Percentiles rank a stretch among this genome's conserved stretches.
These are phyloP conservation scores for Colletotrichum plurivorum DNA, from an alignment of 2,329 filamentous ascomycete species.

Conservation along the genomic window DNA sequence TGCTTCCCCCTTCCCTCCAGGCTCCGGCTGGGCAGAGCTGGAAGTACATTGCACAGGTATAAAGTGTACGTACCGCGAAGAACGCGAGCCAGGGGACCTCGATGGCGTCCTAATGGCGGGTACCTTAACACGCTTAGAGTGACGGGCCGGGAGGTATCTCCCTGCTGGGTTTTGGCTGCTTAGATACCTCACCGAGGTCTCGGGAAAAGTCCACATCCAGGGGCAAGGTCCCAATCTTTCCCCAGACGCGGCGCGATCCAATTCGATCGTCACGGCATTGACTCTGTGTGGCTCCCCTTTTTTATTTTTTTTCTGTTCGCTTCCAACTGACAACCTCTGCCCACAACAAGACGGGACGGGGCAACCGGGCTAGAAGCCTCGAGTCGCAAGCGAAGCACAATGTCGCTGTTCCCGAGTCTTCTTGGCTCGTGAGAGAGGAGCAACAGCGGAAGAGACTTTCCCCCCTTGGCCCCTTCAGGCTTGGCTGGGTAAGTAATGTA, in stretches of 20 bases:
- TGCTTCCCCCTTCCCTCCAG: neutral
- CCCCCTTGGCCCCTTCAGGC: constrained; percentile 1
- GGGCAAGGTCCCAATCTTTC: constrained; percentile 35
- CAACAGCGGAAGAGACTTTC: neutral
- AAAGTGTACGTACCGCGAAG: too few relatives aligned
- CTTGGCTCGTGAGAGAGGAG: neutral
- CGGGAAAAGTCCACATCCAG: constrained; percentile 3
- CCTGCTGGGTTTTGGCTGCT: neutral
- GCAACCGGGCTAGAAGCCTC: constrained; percentile 25
- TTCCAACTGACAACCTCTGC: constrained; percentile 1
- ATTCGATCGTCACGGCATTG: constrained; percentile 36
- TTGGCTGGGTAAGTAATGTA: constrained; percentile 8
- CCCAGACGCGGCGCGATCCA: constrained; percentile 38
- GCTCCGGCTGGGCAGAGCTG: too few relatives aligned
- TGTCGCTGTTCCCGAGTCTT: too few relatives aligned
- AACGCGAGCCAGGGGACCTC: constrained; percentile 4
- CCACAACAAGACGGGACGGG: constrained; percentile 28
- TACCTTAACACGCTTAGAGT: constrained; percentile 12
- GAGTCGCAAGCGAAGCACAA: constrained; percentile 9
- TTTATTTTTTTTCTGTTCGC: constrained; percentile 32
- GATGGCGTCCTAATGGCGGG: constrained; percentile 9
- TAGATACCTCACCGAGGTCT: neutral
- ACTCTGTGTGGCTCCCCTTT: constrained; percentile 15
- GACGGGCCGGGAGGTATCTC: constrained; percentile 13
- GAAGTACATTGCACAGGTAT: too few relatives aligned